Conservation (phyloP, 1,284 basidiomycete genomes). For the Ustilago hordei region DNA sequence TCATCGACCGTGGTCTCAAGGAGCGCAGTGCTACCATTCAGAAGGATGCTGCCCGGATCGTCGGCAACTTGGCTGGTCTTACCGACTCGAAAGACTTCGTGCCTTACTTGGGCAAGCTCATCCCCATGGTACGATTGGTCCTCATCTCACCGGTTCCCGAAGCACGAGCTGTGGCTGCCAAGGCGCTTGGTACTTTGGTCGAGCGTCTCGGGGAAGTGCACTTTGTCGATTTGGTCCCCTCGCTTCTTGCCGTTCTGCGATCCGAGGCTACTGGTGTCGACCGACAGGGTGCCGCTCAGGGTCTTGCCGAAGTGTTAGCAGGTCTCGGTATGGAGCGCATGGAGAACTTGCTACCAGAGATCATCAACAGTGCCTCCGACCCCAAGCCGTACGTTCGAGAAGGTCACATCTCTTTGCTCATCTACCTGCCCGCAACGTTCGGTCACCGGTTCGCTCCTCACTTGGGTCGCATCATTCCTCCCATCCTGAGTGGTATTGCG, state of each 20-base stretch:
- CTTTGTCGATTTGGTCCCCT: slow-evolving; percentile 94
- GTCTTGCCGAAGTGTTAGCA: slow-evolving; percentile 93
- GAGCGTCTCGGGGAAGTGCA: slow-evolving; percentile 94
- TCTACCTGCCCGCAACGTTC: slow-evolving; percentile 96
- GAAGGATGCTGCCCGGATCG: slow-evolving; percentile 94
- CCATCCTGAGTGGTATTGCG: slow-evolving; percentile 90
- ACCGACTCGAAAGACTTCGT: slow-evolving; percentile 97
- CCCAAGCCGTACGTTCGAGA: slow-evolving; percentile 92
- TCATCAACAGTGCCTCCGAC: slow-evolving; percentile 90
- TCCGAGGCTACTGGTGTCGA: slow-evolving; percentile 96
- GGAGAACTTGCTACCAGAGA: slow-evolving; percentile 92
- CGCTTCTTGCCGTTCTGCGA: slow-evolving; percentile 88
- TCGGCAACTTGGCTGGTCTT: slow-evolving; percentile 89
- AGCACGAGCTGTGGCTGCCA: slow-evolving; percentile 95
- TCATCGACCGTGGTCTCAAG: slow-evolving; percentile 90
- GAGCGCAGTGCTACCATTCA: slow-evolving; percentile 94
- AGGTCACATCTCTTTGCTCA: slow-evolving; percentile 97
- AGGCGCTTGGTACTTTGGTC: slow-evolving; percentile 95
- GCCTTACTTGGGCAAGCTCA: slow-evolving; percentile 88
- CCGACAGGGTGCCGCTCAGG: slow-evolving; percentile 96
- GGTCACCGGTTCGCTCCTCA: slow-evolving; percentile 93
- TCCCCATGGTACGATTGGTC: slow-evolving; percentile 91
- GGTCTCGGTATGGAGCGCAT: slow-evolving; percentile 97
- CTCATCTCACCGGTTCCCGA: slow-evolving; percentile 92
- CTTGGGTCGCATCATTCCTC: slow-evolving; percentile 90